Evolutionary conservation across 441 rosid species (phyloP).

Genomic region (Sinapis alba): DNA sequence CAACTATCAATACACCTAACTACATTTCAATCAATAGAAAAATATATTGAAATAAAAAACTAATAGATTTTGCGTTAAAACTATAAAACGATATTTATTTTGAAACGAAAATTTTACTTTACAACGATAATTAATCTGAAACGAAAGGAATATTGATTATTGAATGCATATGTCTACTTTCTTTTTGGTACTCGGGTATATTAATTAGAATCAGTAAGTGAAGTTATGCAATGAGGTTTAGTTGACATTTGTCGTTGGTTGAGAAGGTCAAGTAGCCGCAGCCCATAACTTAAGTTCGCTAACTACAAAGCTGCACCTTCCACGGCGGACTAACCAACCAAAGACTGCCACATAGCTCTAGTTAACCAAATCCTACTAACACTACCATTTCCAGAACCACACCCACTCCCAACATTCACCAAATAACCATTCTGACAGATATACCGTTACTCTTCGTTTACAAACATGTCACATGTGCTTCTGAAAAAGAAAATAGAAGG

Average conservation of each 20-base stretch:
- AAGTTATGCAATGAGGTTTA: constrained; percentile 15
- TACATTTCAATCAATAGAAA: too few relatives aligned
- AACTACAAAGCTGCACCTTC: constrained; percentile 28
- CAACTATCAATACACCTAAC: too few relatives aligned
- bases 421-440: constrained; percentile 16
- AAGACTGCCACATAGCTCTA: constrained; percentile 19
- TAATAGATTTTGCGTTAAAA: too few relatives aligned
- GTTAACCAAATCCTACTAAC: constrained; percentile 7
- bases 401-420: constrained; percentile 28
- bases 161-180: too few relatives aligned
- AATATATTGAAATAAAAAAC: too few relatives aligned
- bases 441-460: neutral
- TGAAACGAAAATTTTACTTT: too few relatives aligned
- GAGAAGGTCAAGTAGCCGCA: constrained; percentile 27
- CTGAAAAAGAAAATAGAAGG: too few relatives aligned
- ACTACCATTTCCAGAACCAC: constrained; percentile 7
- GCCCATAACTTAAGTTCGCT: constrained; percentile 11
- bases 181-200: neutral
- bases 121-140: too few relatives aligned
- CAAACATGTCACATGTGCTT: too few relatives aligned
- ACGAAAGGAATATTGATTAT: too few relatives aligned
- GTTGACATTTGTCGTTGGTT: constrained; percentile 23
- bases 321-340: constrained; percentile 21
- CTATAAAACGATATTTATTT: too few relatives aligned
- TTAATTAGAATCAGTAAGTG: neutral